Evolutionary conservation across 1,139 yeast genomes (phyloP).

Genomic region (Diutina neorugosa): DNA sequence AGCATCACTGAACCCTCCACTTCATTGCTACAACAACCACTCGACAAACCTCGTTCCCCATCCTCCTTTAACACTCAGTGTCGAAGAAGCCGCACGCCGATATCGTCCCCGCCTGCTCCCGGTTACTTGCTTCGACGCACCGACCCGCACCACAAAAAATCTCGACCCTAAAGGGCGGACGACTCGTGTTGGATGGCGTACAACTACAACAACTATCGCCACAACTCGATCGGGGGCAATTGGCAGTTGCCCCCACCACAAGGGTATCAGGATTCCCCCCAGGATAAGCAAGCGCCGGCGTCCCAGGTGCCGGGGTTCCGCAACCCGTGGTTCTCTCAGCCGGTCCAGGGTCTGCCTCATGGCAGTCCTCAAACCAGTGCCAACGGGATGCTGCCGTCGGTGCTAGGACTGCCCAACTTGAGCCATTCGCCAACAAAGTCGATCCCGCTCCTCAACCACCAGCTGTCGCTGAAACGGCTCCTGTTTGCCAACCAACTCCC

Average conservation of each 20-base stretch:
- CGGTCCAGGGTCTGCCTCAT: conserved; percentile 9
- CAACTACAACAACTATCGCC: conserved; percentile 21
- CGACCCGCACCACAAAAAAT: background rate
- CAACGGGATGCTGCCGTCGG: background rate
- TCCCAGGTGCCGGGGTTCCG: conserved; percentile 21
- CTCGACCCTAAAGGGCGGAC: background rate
- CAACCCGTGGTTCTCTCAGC: conserved; percentile 33
- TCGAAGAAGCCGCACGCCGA: background rate
- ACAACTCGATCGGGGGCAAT: conserved; percentile 31
- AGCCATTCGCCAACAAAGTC: conserved; percentile 20
- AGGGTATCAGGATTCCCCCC: conserved; percentile 7
- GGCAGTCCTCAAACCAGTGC: background rate
- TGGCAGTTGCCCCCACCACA: conserved; percentile 26
- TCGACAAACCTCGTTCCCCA: no score
- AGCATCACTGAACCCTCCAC: no score
- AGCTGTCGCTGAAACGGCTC: conserved; percentile 24
- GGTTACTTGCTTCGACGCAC: background rate
- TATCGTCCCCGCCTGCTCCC: background rate
- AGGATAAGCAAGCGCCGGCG: conserved; percentile 2
- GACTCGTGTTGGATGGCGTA: conserved; percentile 9
- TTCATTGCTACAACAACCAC: no score
- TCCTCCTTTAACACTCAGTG: no score
- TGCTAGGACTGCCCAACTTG: conserved; percentile 5
- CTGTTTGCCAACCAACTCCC: conserved; percentile 37
- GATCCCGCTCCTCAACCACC: conserved; percentile 18